Evolutionary conservation across 768 basidiomycete species (phyloP), one percentile per base, ranked within the genome.

Genomic region (Kwoniella sp.): DNA sequence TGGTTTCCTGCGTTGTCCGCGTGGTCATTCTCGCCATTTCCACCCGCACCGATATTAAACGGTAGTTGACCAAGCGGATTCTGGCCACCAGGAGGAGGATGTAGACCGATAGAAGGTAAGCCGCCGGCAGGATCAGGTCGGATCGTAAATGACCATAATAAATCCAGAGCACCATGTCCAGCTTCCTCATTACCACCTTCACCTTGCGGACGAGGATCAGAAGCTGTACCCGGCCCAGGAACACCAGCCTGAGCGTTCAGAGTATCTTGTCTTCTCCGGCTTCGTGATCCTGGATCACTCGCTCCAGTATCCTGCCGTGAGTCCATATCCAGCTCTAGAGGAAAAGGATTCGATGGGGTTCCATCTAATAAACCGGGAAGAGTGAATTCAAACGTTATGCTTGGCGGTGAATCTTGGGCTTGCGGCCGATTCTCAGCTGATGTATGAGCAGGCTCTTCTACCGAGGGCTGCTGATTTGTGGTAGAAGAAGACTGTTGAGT

Each of bases 61-160:
- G 17, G 8, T 9, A 9, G 40, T 44, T n/a, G 55, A 24, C 1
- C 36, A 9, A 30, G 12, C 2, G 44, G 4, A 50, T 24, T 47
- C 10, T 46, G 22, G 25, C 21, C 33, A 29, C 25, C 10, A 21
- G 26, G 26, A 25, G 58, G 48, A n/a, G 48, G 37, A 36, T 33
- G 49, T 51, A 26, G 40, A 44, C 40, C 40, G 40, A 44, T 44
- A 9, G 40, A 44, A 19, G 40, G 40, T 44, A 44, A 10, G 17
- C 40, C 40, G 8, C 10, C 40, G 8, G 8, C n/a, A 12, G 26
- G 10, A n/a, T 62, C 53, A 9, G 60, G 52, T 19, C 60, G 60
- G 12, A 62, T 62, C 10, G 48, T 49, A 29, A 62, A 62, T 21
- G 60, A 54, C 60, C 60, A 62, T 21, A 60, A 15, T 24, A 57